Evolutionary conservation across 2,329 filamentous ascomycete species (phyloP).

Genomic region (Rhexocercosporidium sp.): DNA sequence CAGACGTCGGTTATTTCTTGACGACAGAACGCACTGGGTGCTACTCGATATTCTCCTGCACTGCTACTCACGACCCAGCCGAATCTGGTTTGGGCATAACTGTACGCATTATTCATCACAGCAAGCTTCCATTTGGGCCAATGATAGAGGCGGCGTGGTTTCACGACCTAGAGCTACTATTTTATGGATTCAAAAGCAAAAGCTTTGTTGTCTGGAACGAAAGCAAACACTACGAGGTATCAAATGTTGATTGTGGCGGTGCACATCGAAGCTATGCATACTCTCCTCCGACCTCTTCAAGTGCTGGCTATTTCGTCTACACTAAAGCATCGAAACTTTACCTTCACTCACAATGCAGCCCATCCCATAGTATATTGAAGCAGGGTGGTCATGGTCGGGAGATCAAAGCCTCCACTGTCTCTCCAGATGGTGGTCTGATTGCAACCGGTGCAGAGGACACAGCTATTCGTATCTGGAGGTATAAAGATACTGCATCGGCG

Average conservation of each 20-base stretch:
- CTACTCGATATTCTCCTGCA: conserved; percentile 63
- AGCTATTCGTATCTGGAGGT: conserved; percentile 74
- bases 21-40: conserved; percentile 79
- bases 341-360: conserved; percentile 46
- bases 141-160: conserved; percentile 78
- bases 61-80: conserved; percentile 16
- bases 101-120: conserved; percentile 63
- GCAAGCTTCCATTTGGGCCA: conserved; percentile 72
- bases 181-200: conserved; percentile 83
- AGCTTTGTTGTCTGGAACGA: conserved; percentile 85
- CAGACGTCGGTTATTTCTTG: conserved; percentile 56
- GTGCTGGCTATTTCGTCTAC: conserved; percentile 69
- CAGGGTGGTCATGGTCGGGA: conserved; percentile 84
- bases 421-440: conserved; percentile 50
- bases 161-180: conserved; percentile 60
- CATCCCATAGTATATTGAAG: conserved; percentile 59
- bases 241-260: conserved; percentile 81
- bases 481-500: conserved; percentile 35
- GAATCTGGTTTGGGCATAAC: neutral
- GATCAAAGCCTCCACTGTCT: conserved; percentile 68
- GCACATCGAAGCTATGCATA: conserved; percentile 79
- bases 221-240: conserved; percentile 69
- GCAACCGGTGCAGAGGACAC: conserved; percentile 77
- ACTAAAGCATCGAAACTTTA: conserved; percentile 67
- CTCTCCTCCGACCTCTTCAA: conserved; percentile 29